Conservation (phyloP, 345 rosid species). For the Heritiera fomes region DNA sequence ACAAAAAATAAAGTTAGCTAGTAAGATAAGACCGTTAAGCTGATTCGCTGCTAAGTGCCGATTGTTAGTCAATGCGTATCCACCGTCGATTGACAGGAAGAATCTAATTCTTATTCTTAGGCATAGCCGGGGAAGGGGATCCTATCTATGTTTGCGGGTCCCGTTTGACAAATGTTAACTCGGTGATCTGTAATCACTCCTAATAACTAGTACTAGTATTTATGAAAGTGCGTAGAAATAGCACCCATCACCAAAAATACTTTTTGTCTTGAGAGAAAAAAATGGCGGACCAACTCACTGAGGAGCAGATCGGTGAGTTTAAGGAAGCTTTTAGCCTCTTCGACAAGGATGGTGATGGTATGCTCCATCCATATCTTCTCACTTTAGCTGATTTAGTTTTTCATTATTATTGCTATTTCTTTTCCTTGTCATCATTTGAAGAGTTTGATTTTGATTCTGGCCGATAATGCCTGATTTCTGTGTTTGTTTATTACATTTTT, state of each 20-base stretch:
- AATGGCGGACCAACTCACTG: constrained; percentile 20
- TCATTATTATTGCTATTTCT: too few species aligned
- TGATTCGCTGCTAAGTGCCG: neutral
- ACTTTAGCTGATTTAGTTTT: too few species aligned
- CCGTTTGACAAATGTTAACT: neutral
- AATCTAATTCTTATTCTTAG: neutral
- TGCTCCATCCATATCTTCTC: neutral
- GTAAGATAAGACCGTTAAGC: neutral
- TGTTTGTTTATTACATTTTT: too few species aligned
- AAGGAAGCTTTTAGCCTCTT: constrained; percentile 21
- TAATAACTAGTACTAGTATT: too few species aligned
- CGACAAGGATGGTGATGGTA: constrained; percentile 24
- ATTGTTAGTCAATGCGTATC: neutral
- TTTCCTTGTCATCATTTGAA: neutral
- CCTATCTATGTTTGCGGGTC: neutral
- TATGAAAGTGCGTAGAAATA: too few species aligned
- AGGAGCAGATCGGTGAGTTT: constrained; percentile 24
- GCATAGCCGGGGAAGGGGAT: too few species aligned
- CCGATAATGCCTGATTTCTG: too few species aligned
- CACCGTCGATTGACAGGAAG: neutral
- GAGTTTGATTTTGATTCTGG: neutral
- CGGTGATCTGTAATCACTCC: neutral
- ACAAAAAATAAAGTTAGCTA: too few species aligned
- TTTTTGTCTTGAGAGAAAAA: neutral
- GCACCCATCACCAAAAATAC: neutral